Evolutionary conservation across 1,284 basidiomycete genomes (phyloP).

Genomic region (Wallemia hederae): DNA sequence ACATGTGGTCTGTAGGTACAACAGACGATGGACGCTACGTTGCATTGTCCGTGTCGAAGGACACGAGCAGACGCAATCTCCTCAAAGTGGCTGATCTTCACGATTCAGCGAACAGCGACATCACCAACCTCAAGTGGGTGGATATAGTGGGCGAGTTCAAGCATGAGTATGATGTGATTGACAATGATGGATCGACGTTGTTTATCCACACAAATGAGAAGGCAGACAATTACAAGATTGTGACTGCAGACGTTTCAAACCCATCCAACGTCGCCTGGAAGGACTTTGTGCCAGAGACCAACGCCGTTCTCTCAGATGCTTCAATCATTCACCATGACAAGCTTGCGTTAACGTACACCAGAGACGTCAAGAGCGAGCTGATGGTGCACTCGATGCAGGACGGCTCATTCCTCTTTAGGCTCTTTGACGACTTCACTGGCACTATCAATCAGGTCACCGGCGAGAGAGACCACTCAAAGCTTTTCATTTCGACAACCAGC

Average conservation of each 20-base stretch:
- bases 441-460: constrained; percentile 26
- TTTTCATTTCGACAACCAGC: constrained; percentile 36
- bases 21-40: constrained; percentile 24
- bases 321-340: constrained; percentile 27
- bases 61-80: constrained; percentile 24
- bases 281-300: constrained; percentile 42
- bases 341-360: constrained; percentile 36
- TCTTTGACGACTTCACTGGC: constrained; percentile 41
- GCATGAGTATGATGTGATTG: constrained; percentile 21
- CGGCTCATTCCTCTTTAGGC: constrained; percentile 27
- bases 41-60: not conserved
- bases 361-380: constrained; percentile 55
- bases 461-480: constrained; percentile 28
- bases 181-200: constrained; percentile 8
- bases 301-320: constrained; percentile 30
- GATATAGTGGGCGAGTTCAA: constrained; percentile 36
- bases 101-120: constrained; percentile 19
- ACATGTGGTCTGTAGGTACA: constrained; percentile 30
- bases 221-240: constrained; percentile 14
- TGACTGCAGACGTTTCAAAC: constrained; percentile 32
- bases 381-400: constrained; percentile 32
- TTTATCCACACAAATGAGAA: constrained; percentile 6
- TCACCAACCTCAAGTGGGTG: constrained; percentile 35
- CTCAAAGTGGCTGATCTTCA: constrained; percentile 40
- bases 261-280: constrained; percentile 21